phyloP scores from a whole-genome alignment of 2,329 filamentous ascomycete genomes.

The Claviceps sp. region DNA sequence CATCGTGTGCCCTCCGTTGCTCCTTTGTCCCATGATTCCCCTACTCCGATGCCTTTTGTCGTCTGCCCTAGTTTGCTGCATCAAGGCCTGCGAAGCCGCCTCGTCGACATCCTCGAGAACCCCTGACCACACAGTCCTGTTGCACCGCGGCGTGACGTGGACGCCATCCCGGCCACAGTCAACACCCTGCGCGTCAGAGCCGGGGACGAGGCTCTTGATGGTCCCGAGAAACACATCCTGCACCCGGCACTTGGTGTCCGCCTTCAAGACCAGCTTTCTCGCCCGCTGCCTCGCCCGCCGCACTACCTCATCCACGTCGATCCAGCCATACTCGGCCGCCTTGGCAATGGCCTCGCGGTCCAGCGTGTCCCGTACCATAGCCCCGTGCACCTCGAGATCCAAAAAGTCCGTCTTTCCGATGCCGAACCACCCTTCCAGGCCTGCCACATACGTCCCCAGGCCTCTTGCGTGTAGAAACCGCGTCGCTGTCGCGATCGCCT shows the following conservation, averaged over 20 bases:
- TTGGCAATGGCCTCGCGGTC: slow-evolving; percentile 8
- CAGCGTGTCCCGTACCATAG: slow-evolving; percentile 11
- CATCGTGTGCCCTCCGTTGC: not conserved
- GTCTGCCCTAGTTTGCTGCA: not conserved
- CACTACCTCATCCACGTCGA: slow-evolving; percentile 5
- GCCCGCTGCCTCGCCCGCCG: not conserved
- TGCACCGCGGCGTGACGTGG: slow-evolving; percentile 1
- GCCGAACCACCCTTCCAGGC: slow-evolving; percentile 9
- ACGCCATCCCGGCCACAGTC: not conserved
- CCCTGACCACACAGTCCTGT: slow-evolving; percentile 2
- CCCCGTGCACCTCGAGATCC: slow-evolving; percentile 10
- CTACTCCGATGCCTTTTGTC: too few species aligned
- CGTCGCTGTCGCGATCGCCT: slow-evolving; percentile 8
- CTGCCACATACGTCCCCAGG: not conserved
- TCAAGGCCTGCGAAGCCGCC: not conserved
- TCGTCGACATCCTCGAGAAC: not conserved
- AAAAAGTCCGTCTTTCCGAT: slow-evolving; percentile 11
- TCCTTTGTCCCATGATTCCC: too few species aligned
- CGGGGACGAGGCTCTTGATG: not conserved
- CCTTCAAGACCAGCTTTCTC: not conserved
- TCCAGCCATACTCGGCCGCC: slow-evolving; percentile 6
- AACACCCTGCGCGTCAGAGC: not conserved
- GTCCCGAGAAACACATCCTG: not conserved
- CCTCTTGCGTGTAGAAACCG: slow-evolving; percentile 9
- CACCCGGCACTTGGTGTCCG: not conserved